Evolutionary conservation across 345 rosid genomes (phyloP).

Genomic region (Pseudoturritis turrita): DNA sequence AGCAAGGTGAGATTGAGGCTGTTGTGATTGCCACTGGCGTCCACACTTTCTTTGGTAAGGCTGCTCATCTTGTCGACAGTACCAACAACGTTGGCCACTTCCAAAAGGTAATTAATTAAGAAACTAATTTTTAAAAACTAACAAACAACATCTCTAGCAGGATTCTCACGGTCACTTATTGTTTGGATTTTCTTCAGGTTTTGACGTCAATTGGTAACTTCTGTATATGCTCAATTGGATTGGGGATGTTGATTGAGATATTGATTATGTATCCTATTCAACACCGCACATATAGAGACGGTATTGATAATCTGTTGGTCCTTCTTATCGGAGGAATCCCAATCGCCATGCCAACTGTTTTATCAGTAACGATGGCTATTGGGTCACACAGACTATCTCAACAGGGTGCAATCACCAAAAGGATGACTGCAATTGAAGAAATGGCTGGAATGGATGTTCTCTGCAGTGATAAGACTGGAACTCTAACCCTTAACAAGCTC

Average conservation of each 20-base stretch:
- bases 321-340: slow-evolving; percentile 97
- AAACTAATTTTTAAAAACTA: background rate
- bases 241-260: slow-evolving; percentile 75
- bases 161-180: background rate
- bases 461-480: slow-evolving; percentile 96
- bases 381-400: slow-evolving; percentile 86
- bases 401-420: slow-evolving; percentile 96
- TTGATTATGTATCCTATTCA: slow-evolving; percentile 81
- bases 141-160: background rate
- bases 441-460: slow-evolving; percentile 98
- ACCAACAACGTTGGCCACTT: slow-evolving; percentile 95
- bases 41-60: slow-evolving; percentile 94
- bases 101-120: slow-evolving; percentile 79
- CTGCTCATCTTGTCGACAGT: slow-evolving; percentile 91
- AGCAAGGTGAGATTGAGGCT: slow-evolving; percentile 95
- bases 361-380: slow-evolving; percentile 96
- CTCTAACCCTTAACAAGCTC: slow-evolving; percentile 93
- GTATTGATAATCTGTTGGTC: slow-evolving; percentile 88
- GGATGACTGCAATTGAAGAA: slow-evolving; percentile 98
- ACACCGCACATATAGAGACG: slow-evolving; percentile 67
- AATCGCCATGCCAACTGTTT: slow-evolving; percentile 92
- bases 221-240: slow-evolving; percentile 84
- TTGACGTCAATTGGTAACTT: slow-evolving; percentile 93
- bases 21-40: slow-evolving; percentile 92
- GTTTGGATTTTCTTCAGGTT: slow-evolving; percentile 35